Evolutionary conservation across 257 asterid species (phyloP).

Genomic region (Parsonsia alboflavescens): DNA sequence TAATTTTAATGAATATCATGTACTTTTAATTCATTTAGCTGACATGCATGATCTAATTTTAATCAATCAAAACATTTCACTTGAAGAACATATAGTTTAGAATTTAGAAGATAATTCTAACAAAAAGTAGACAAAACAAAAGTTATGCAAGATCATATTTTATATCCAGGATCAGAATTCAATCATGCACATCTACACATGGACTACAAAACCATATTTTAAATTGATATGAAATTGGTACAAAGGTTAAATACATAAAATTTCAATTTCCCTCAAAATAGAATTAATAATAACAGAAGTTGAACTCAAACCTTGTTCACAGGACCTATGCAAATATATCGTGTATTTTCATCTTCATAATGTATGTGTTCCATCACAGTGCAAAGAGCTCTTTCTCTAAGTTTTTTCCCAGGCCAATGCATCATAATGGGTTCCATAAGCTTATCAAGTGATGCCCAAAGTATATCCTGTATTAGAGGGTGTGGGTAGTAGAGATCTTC

Average conservation of each 20-base stretch:
- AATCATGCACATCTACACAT: not conserved
- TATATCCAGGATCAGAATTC: not conserved
- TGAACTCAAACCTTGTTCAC: constrained; percentile 75
- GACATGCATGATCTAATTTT: not conserved
- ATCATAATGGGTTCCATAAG: constrained; percentile 74
- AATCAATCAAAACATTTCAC: not conserved
- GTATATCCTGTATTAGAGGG: constrained; percentile 80
- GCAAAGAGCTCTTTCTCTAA: constrained; percentile 71
- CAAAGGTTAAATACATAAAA: not conserved
- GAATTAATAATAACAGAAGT: constrained; percentile 3
- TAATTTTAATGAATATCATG: not conserved
- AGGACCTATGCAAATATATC: constrained; percentile 90
- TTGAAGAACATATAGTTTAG: not conserved
- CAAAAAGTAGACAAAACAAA: not conserved
- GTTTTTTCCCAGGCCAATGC: constrained; percentile 89
- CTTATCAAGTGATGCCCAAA: constrained; percentile 89
- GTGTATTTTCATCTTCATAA: constrained; percentile 97
- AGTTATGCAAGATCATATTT: not conserved
- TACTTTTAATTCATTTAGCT: not conserved
- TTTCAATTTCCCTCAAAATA: not conserved
- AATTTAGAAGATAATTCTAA: not conserved
- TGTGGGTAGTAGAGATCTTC: constrained; percentile 98
- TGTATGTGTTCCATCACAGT: constrained; percentile 88
- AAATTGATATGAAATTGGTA: not conserved
- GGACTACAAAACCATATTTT: not conserved